These are phyloP conservation scores for Meredithiella fracta DNA, from an alignment of 2,329 filamentous ascomycete genomes.

Conservation along the genomic window DNA sequence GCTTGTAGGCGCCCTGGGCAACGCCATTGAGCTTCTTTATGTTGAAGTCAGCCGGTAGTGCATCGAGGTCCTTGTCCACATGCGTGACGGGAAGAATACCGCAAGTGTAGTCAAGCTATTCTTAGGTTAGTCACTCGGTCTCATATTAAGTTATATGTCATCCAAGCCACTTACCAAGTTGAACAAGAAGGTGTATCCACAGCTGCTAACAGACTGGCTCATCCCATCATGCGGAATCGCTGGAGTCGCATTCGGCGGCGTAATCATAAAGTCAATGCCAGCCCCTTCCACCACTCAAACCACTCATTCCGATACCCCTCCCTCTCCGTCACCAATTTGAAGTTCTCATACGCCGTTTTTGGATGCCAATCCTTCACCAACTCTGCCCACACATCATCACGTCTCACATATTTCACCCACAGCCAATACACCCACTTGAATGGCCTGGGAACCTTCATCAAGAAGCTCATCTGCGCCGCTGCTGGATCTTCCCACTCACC, in stretches of 20 bases:
- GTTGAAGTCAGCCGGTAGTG: conserved; percentile 44
- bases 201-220: conserved; percentile 69
- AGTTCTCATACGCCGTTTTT: conserved; percentile 63
- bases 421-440: conserved; percentile 76
- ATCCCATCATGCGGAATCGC: conserved; percentile 77
- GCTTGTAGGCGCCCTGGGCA: conserved; percentile 65
- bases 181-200: conserved; percentile 87
- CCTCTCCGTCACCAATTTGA: conserved; percentile 60
- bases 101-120: conserved; percentile 64
- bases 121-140: conserved; percentile 8
- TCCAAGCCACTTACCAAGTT: conserved; percentile 47
- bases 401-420: conserved; percentile 69
- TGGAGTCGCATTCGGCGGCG: conserved; percentile 78
- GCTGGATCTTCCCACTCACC: conserved; percentile 71
- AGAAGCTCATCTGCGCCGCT: conserved; percentile 54
- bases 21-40: conserved; percentile 57
- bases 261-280: conserved; percentile 61
- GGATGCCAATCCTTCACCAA: conserved; percentile 56
- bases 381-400: conserved; percentile 63
- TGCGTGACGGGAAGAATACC: conserved; percentile 76
- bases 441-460: conserved; percentile 56
- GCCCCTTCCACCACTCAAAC: conserved; percentile 73
- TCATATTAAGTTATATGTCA: not conserved
- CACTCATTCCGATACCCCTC: conserved; percentile 64
- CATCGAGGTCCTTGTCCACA: conserved; percentile 54